Evolutionary conservation across 495 filamentous ascomycete genomes (phyloP).

Genomic region (Lichina pygmaea): DNA sequence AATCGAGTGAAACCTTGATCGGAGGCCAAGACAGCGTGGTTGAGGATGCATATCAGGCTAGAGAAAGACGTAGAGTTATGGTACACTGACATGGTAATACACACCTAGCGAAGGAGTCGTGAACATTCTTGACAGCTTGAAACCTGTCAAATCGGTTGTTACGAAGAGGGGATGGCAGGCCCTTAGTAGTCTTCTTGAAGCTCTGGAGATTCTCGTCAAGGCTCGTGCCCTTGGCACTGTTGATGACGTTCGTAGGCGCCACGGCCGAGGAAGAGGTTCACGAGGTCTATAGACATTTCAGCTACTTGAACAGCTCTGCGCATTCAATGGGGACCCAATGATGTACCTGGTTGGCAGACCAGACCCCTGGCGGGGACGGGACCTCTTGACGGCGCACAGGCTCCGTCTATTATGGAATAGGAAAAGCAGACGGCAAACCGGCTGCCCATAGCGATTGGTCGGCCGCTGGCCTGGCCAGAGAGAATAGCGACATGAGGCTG

Average conservation of each 20-base stretch:
- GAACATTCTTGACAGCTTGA: constrained; percentile 47
- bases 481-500: constrained; percentile 1
- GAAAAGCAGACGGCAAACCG: constrained; percentile 62
- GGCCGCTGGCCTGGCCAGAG: not conserved
- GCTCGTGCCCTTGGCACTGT: constrained; percentile 40
- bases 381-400: constrained; percentile 29
- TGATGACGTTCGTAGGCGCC: constrained; percentile 71
- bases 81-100: not conserved
- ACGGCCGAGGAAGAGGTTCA: constrained; percentile 71
- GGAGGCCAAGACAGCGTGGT: too few species aligned
- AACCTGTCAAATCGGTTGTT: constrained; percentile 51
- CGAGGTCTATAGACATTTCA: constrained; percentile 25
- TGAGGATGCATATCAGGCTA: too few species aligned
- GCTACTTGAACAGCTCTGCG: not conserved
- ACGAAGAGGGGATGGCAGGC: constrained; percentile 40
- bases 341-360: constrained; percentile 82
- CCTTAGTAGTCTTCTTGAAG: constrained; percentile 45
- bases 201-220: constrained; percentile 36
- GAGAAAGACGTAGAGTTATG: too few species aligned
- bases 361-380: constrained; percentile 39
- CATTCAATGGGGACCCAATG: not conserved
- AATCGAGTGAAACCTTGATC: too few species aligned
- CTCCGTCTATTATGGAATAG: constrained; percentile 44
- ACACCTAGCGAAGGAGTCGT: constrained; percentile 71
- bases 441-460: constrained; percentile 19